Percentiles rank a stretch among this genome's conserved stretches.
phyloP scores from a whole-genome alignment of 805 yeast genomes.

The Maudiozyma turicensis region DNA sequence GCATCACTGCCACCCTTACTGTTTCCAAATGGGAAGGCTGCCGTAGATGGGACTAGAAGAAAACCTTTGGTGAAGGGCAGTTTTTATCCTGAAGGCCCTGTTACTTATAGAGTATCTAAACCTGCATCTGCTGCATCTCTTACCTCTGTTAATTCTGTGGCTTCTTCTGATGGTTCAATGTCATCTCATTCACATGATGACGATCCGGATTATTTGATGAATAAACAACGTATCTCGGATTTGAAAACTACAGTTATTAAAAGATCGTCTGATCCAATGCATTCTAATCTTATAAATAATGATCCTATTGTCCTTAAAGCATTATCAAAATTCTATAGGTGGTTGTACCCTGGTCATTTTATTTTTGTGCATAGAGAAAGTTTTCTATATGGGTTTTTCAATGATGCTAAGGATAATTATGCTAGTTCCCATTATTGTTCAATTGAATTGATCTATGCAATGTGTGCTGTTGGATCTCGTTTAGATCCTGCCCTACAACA shows the following conservation, averaged over 20 bases:
- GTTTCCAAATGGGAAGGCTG: not conserved
- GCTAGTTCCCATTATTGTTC: slow-evolving; percentile 43
- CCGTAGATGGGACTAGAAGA: slow-evolving; percentile 8
- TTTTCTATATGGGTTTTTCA: slow-evolving; percentile 49
- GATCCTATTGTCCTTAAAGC: slow-evolving; percentile 25
- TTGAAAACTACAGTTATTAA: slow-evolving; percentile 27
- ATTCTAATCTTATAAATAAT: slow-evolving; percentile 17
- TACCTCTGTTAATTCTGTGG: slow-evolving; percentile 9
- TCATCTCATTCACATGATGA: not conserved
- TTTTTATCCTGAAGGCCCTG: slow-evolving; percentile 28
- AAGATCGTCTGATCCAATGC: slow-evolving; percentile 11
- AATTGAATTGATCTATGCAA: slow-evolving; percentile 41
- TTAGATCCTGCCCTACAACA: slow-evolving; percentile 35
- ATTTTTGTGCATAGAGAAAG: slow-evolving; percentile 57
- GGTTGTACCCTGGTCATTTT: slow-evolving; percentile 58
- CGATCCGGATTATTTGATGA: not conserved
- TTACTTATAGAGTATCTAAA: slow-evolving; percentile 15
- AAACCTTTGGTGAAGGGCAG: slow-evolving; percentile 24
- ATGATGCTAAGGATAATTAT: slow-evolving; percentile 38
- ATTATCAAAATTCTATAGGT: slow-evolving; percentile 39
- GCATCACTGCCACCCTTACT: not conserved
- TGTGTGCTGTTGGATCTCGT: slow-evolving; percentile 51
- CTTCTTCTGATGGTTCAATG: slow-evolving; percentile 7
- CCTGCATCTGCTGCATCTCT: slow-evolving; percentile 3
- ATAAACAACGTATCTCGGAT: slow-evolving; percentile 25